Base-by-base conservation (phyloP, 257 asterid species). In the Lantana camara region DNA sequence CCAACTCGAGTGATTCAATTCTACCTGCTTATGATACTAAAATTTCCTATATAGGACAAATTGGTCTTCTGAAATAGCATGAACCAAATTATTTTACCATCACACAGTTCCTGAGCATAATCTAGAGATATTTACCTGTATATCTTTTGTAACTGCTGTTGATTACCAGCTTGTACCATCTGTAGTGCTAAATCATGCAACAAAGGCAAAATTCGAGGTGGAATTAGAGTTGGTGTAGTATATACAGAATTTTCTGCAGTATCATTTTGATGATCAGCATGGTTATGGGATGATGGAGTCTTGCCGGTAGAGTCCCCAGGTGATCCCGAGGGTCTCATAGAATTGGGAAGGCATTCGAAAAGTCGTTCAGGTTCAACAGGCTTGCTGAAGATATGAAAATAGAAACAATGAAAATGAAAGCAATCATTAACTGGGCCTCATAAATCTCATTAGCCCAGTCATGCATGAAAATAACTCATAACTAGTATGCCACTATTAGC, bases 331-430 rank as follows among this genome's bases (percentile, higher is more conserved):
- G 97, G 99, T 22, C 96, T 77, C 96, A 94, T 84, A 57, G 97
- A 88, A 85, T 78, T 88, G 71, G 99, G 99, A 60, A 94, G 99
- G 75, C 99, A 83, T 78, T 90, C 99, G 82, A 94, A 94, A 66
- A 94, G 99, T 48, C 95, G 81, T 75, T 94, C 97, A n/a, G 99
- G 99, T 76, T 94, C 99, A 65, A 94, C 94, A 58, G 99, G 85
- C 73, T 94, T 94, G 86, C 97, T 94, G 93, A 57, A 77, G 68
- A 60, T 38, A 63, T 64, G 53, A 69, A 49, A 59, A 54, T 27
- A 17, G 4, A 16, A 55, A 62, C 46, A 57, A 24, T 57, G 41
- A 24, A 67, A 42, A 48, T n/a, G n/a, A n/a, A n/a, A n/a, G n/a
- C n/a, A n/a, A n/a, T n/a, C n/a, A n/a, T n/a, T n/a, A n/a, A n/a